Conservation (phyloP, 345 rosid species). For the Gossypium arboreum region DNA sequence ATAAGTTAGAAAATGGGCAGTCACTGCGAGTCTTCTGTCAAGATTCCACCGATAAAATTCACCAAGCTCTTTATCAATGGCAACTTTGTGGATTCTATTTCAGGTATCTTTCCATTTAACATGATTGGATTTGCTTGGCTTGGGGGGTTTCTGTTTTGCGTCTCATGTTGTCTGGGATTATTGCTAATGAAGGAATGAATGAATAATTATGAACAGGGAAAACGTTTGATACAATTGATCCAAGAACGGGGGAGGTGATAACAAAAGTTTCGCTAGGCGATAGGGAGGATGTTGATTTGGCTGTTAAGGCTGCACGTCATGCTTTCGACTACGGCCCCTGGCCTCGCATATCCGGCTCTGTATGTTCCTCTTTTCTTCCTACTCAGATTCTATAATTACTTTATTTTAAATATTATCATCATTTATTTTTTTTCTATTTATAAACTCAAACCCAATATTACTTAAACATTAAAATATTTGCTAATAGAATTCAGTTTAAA, state of each 20-base stretch:
- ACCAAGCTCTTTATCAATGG: slow-evolving; percentile 56
- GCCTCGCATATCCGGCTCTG: slow-evolving; percentile 49
- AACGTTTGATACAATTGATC: slow-evolving; percentile 41
- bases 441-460: no score
- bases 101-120: slow-evolving; percentile 30
- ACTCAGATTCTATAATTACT: no score
- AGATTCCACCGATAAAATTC: slow-evolving; percentile 43
- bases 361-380: slow-evolving; percentile 18
- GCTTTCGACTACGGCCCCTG: slow-evolving; percentile 54
- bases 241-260: slow-evolving; percentile 34
- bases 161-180: no score
- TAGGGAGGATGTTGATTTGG: slow-evolving; percentile 38
- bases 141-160: no score
- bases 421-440: no score
- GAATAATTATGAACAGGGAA: slow-evolving; percentile 22
- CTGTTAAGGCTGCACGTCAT: slow-evolving; percentile 48
- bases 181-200: not conserved
- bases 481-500: no score
- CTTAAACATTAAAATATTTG: no score
- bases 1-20: slow-evolving; percentile 28
- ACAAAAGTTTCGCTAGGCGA: slow-evolving; percentile 41
- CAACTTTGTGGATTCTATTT: slow-evolving; percentile 48
- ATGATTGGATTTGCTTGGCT: no score
- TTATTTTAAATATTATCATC: no score
- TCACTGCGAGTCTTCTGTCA: not conserved